phyloP scores from a whole-genome alignment of 345 rosid genomes.

The Eucalyptus guilfoylei region DNA sequence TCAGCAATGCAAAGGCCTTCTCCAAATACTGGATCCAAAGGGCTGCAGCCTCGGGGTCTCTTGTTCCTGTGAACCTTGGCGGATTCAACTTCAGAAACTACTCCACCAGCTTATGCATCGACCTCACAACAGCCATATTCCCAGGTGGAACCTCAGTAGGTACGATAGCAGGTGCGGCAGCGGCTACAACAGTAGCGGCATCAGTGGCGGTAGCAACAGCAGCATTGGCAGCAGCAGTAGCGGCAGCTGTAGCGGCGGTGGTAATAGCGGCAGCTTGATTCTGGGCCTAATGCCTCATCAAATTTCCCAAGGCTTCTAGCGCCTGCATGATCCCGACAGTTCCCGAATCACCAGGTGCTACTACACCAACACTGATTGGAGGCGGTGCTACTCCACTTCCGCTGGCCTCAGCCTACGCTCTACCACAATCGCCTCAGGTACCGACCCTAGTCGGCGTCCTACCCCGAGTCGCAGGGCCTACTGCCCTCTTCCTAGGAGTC shows the following conservation, averaged over 20 bases:
- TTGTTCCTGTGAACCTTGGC: no score
- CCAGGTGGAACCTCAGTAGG: no score
- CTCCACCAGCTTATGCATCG: no score
- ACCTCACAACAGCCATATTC: no score
- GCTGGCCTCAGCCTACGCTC: rapidly evolving
- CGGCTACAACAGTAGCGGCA: rapidly evolving
- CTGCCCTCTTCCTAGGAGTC: rapidly evolving
- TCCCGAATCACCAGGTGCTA: rapidly evolving
- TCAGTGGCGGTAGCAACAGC: no score
- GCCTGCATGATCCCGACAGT: rapidly evolving
- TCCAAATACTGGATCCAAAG: no score
- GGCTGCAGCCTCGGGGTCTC: no score
- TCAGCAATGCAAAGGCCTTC: no score
- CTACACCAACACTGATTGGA: no score
- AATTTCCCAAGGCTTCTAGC: rapidly evolving
- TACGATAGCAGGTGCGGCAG: rapidly evolving
- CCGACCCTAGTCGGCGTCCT: rapidly evolving
- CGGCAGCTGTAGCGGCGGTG: rapidly evolving
- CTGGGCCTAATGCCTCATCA: rapidly evolving
- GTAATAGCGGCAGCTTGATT: rapidly evolving
- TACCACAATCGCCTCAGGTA: rapidly evolving
- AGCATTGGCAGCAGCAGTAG: no score
- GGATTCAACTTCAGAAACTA: no score
- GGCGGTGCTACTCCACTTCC: rapidly evolving
- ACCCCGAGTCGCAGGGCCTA: rapidly evolving